Evolutionary conservation across 495 filamentous ascomycete species (phyloP), one percentile per base, ranked within the genome.

Genomic region (Penicillium subrubescens): DNA sequence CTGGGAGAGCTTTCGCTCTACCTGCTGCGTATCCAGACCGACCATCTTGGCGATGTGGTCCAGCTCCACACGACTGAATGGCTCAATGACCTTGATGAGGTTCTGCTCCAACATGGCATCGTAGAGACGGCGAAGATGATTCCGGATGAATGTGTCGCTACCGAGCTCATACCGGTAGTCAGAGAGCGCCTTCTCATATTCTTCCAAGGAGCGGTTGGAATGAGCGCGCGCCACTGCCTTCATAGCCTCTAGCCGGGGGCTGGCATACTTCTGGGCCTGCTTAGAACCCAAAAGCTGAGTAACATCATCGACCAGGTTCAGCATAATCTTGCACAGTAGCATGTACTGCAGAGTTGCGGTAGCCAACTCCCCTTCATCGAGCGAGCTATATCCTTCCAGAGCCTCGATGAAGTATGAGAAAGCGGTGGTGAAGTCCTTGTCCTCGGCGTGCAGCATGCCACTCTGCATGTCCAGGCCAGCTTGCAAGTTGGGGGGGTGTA

Each of bases 321-420:
- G 84, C 95, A 99, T 98, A 81, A 99, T 96, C 84, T 98, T 97
- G 86, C 95, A 98, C 33, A 99, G 88, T 37, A 99, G 84, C 96
- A 99, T 98, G 85, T 99, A 99, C 80, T 99, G 96, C 66, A 99
- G 82, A 29, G 95, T 91, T 10, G 94, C 89, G 10, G 93, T 94
- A 6, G 95, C 95, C 77, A 92, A 90, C 63, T 86, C 83, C 8
- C 89, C 79, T 67, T 94, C 92, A 64, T 99, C 95, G 73, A 97
- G 92, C 8, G 91, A 88, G 77, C 92, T 93, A 79, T 98, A 98
- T 50, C 95, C 95, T 73, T 99, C 95, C 57, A 99, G 83, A 15
- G 95, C 95, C 79, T 99, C 95, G 77, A 99, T 97, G 79, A 99
- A 99, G 82, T 99, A 99, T 50, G 92, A 96, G 82, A 87, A 98